These are phyloP conservation scores for Cystobasidiaceae sp. DNA, from an alignment of 1,284 basidiomycete genomes.

Conservation along the genomic window DNA sequence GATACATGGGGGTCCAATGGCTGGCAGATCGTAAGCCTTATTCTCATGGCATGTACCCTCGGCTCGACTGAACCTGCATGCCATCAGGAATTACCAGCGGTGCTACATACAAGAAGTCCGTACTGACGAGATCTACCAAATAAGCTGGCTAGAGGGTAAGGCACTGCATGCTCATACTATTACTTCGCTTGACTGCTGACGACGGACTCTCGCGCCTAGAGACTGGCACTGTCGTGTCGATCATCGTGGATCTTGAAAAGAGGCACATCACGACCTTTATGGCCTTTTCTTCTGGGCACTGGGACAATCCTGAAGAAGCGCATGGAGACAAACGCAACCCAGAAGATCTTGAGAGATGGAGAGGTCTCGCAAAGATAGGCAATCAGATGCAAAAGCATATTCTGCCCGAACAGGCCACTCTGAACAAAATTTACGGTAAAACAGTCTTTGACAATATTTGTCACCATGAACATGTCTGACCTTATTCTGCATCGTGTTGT, in stretches of 20 bases:
- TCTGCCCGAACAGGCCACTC: conserved; percentile 44
- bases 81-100: conserved; percentile 41
- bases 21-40: conserved; percentile 32
- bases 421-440: conserved; percentile 37
- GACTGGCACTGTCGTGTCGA: conserved; percentile 44
- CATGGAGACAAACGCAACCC: conserved; percentile 46
- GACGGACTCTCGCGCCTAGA: conserved; percentile 30
- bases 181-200: too few species aligned
- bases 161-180: not conserved
- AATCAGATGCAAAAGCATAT: conserved; percentile 42
- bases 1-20: conserved; percentile 45
- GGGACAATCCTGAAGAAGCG: conserved; percentile 42
- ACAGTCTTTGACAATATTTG: not conserved
- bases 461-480: not conserved
- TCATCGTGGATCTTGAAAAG: conserved; percentile 43
- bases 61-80: not conserved
- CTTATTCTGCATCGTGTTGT: not conserved
- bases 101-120: conserved; percentile 44
- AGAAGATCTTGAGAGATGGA: conserved; percentile 44
- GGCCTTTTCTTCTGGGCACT: conserved; percentile 42
- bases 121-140: conserved; percentile 39
- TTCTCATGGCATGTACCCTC: not conserved
- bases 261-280: conserved; percentile 43
- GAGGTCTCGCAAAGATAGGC: conserved; percentile 44
- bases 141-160: conserved; percentile 42